phyloP scores from a whole-genome alignment of 2,329 filamentous ascomycete genomes.

The Venturia pyrina region DNA sequence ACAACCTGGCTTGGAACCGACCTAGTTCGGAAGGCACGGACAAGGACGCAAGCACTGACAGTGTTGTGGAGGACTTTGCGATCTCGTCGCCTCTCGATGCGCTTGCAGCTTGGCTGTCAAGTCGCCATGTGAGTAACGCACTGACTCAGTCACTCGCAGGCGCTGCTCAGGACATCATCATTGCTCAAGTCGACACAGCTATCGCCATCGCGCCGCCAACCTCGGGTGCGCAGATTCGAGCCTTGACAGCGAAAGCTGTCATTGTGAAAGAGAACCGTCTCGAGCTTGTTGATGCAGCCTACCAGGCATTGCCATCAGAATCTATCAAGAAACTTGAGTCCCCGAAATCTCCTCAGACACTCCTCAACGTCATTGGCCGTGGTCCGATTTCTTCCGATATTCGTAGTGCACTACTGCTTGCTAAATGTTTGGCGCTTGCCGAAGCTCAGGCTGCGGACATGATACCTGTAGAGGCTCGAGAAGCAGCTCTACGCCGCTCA shows the following conservation, averaged over 20 bases:
- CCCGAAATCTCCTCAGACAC: slow-evolving; percentile 19
- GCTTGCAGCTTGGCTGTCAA: slow-evolving; percentile 81
- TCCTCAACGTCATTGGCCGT: slow-evolving; percentile 41
- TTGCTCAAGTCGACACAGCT: slow-evolving; percentile 54
- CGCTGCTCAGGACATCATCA: slow-evolving; percentile 32
- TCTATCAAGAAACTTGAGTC: slow-evolving; percentile 23
- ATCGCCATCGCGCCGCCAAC: slow-evolving; percentile 66
- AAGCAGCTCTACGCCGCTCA: slow-evolving; percentile 28
- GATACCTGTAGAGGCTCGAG: slow-evolving; percentile 13
- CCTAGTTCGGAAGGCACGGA: slow-evolving; percentile 58
- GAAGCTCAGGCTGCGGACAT: slow-evolving; percentile 26
- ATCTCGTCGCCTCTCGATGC: slow-evolving; percentile 83
- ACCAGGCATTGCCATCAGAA: slow-evolving; percentile 39
- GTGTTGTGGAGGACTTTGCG: slow-evolving; percentile 73
- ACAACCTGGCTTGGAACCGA: slow-evolving; percentile 82
- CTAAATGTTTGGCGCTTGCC: slow-evolving; percentile 46
- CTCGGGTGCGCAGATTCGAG: slow-evolving; percentile 56
- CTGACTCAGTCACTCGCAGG: slow-evolving; percentile 24
- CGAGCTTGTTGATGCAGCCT: slow-evolving; percentile 41
- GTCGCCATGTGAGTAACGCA: background rate
- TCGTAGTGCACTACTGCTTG: slow-evolving; percentile 46
- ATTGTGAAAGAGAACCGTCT: slow-evolving; percentile 44
- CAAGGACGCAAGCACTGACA: slow-evolving; percentile 64
- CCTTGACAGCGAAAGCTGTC: slow-evolving; percentile 49
- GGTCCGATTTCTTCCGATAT: slow-evolving; percentile 48